Percentiles rank a stretch among this genome's conserved stretches.
These are phyloP conservation scores for Fusarium chlamydosporum DNA, from an alignment of 2,329 filamentous ascomycete species.

Conservation along the genomic window DNA sequence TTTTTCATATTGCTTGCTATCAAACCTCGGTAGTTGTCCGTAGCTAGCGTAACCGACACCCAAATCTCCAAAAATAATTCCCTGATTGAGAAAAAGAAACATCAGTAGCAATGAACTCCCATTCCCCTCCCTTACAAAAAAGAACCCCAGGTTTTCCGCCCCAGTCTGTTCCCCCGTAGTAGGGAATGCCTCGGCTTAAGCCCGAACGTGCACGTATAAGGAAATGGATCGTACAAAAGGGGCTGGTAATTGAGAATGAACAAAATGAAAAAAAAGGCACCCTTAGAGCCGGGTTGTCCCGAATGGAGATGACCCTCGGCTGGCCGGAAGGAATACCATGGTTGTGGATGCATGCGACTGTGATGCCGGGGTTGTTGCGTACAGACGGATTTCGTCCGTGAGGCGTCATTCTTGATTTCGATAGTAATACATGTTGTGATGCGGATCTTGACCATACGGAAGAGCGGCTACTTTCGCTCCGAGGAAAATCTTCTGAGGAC, in stretches of 20 bases:
- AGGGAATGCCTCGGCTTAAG: constrained; percentile 46
- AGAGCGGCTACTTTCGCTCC: constrained; percentile 20
- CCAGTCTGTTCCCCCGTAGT: not conserved
- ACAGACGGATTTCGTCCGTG: constrained; percentile 34
- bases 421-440: constrained; percentile 34
- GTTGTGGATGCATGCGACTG: constrained; percentile 30
- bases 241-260: constrained; percentile 9
- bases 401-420: constrained; percentile 22
- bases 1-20: constrained; percentile 37
- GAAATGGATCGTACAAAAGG: constrained; percentile 12
- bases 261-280: constrained; percentile 3
- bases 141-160: constrained; percentile 3
- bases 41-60: constrained; percentile 34
- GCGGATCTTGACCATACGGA: constrained; percentile 4
- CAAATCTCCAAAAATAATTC: constrained; percentile 32
- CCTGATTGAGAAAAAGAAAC: constrained; percentile 27
- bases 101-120: constrained; percentile 27
- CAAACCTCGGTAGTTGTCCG: constrained; percentile 46
- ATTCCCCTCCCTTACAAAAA: constrained; percentile 14
- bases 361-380: constrained; percentile 23
- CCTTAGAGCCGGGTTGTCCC: constrained; percentile 47
- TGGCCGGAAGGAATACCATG: constrained; percentile 45
- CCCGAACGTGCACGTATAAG: constrained; percentile 30
- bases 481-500: not conserved
- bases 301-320: constrained; percentile 42